Percentiles rank a stretch among this genome's conserved stretches.
These are phyloP conservation scores for Myriosclerotinia scirpicola DNA, from an alignment of 2,329 filamentous ascomycete species.

Conservation along the genomic window DNA sequence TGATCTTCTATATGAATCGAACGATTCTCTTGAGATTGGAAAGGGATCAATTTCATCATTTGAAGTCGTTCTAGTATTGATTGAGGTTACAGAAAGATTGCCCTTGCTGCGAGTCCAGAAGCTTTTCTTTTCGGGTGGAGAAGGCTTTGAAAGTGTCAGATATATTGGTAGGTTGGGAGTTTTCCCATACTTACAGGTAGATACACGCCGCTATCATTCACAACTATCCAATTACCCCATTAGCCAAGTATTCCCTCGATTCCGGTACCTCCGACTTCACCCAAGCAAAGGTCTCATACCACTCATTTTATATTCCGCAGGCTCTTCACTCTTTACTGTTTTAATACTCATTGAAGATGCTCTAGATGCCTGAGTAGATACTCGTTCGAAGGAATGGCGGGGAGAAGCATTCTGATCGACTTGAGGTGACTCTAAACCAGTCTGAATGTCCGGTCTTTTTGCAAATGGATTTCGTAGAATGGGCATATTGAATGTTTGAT, in stretches of 20 bases:
- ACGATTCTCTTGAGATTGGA: conserved; percentile 92
- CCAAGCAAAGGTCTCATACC: conserved; percentile 52
- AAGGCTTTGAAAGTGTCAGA: conserved; percentile 60
- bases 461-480: conserved; percentile 64
- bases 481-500: conserved; percentile 5
- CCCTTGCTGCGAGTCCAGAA: conserved; percentile 62
- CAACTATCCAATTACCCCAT: conserved; percentile 59
- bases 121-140: conserved; percentile 78
- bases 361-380: conserved; percentile 62
- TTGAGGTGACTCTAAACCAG: conserved; percentile 30
- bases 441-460: conserved; percentile 51
- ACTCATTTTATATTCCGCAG: conserved; percentile 76
- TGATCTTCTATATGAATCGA: conserved; percentile 92
- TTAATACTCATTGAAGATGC: conserved; percentile 62
- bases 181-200: conserved; percentile 67
- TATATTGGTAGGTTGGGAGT: conserved; percentile 27
- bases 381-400: conserved; percentile 57
- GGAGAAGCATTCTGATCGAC: conserved; percentile 55
- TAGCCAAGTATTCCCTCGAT: conserved; percentile 23
- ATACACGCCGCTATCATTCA: conserved; percentile 94
- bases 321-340: conserved; percentile 61
- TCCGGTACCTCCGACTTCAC: conserved; percentile 2
- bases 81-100: conserved; percentile 54
- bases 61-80: conserved; percentile 57
- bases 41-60: conserved; percentile 79